phyloP scores from a whole-genome alignment of 2,329 filamentous ascomycete species.

The Xylaria polymorpha region DNA sequence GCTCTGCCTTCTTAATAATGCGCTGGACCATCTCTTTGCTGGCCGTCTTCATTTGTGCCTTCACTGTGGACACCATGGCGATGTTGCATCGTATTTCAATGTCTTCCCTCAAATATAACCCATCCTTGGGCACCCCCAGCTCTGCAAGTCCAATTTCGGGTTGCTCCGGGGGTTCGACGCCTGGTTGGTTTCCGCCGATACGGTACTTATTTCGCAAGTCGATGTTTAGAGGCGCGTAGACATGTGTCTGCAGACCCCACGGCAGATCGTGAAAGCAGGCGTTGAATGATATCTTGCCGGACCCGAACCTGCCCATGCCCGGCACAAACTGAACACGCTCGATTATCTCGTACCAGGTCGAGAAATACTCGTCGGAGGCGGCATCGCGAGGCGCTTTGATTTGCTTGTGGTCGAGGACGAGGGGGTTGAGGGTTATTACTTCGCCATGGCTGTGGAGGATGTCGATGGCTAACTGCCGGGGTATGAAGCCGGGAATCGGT shows the following conservation, averaged over 20 bases:
- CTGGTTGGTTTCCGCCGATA: conserved; percentile 75
- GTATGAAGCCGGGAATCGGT: conserved; percentile 75
- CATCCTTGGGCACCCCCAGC: conserved; percentile 71
- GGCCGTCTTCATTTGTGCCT: conserved; percentile 73
- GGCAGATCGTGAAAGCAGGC: conserved; percentile 79
- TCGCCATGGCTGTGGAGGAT: conserved; percentile 78
- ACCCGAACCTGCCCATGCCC: conserved; percentile 72
- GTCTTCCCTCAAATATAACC: conserved; percentile 75
- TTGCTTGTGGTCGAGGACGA: conserved; percentile 71
- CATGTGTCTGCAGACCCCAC: conserved; percentile 77
- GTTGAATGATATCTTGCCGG: conserved; percentile 74
- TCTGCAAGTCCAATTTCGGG: conserved; percentile 69
- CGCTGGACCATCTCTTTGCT: conserved; percentile 75
- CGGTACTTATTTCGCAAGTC: conserved; percentile 76
- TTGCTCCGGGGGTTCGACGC: conserved; percentile 69
- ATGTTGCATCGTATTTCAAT: conserved; percentile 78
- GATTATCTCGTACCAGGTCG: conserved; percentile 79
- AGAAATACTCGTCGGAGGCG: conserved; percentile 76
- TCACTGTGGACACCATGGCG: conserved; percentile 72
- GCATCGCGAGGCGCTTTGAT: conserved; percentile 76
- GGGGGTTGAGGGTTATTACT: conserved; percentile 76
- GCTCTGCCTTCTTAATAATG: conserved; percentile 77
- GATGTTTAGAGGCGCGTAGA: conserved; percentile 74
- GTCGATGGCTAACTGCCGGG: conserved; percentile 77
- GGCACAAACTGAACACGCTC: conserved; percentile 76